Evolutionary conservation across 129 eudicot species (phyloP), one percentile per base, ranked within the genome.

Genomic region (Tanacetum coccineum): DNA sequence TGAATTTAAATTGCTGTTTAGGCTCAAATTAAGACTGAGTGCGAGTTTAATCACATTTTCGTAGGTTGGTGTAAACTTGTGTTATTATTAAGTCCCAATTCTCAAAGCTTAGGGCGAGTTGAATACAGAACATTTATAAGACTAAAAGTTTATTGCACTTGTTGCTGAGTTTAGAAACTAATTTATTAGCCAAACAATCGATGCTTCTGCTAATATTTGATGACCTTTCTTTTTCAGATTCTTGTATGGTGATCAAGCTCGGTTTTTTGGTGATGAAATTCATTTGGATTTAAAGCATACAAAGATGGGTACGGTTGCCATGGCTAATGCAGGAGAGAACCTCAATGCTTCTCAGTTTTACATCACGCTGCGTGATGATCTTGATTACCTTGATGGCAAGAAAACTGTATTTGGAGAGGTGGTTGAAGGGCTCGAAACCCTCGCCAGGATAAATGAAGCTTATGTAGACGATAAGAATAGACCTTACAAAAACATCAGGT

Each of bases 301-400:
- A 5, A 94, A 89, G 81, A 89, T 53, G 63, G 99, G 99, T 19
- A 94, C 97, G 1, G 81, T 94, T 70, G 97, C 99, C 42, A 94
- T 89, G 99, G 95, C 90, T 56, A 84, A 97, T 83, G 99, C 87
- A 58, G 99, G 99, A 28, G 93, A 94, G 76, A 75, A 94, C 78
- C 82, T 87, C 9, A 94, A 94, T 74, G 99, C 99, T 53, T 94
- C 99, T 47, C 98, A 89, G 95, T 94, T 94, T 75, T 94, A 94
- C 70, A 75, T 94, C 59, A 94, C 97, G 4, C 70, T 94, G 80
- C 90, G 99, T 3, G 97, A 94, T 65, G 99, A 89, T 77, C 87
- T 94, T 51, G 95, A 94, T 74, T 94, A 84, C 79, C 97, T 89
- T 13, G 99, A 94, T 68, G 99, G 91, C 49, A 94, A 94, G 82